Base-by-base conservation (phyloP, 306 rosid genomes). In the Vigna nakashimae region DNA sequence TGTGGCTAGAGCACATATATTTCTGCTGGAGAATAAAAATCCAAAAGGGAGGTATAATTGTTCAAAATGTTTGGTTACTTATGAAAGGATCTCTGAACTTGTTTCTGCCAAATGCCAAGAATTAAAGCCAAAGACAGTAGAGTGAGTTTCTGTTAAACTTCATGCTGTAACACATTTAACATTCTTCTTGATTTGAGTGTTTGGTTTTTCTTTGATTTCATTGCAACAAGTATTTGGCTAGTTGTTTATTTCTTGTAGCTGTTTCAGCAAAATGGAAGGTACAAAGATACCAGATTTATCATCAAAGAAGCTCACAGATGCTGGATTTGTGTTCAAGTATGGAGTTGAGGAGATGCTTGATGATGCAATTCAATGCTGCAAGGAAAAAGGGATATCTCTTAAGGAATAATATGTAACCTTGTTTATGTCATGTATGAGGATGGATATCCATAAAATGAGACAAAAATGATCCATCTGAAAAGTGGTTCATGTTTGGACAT, bases 41-140 rank as follows among this genome's bases (percentile, higher is more conserved):
- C 59, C 79, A 45, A 60, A 45, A 59, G 79, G 79, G 49, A 74
- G 79, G 22, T 74, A 74, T 48, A 74, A 5, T 46, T 74, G 79
- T 60, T 74, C 79, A 59, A 7, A 20, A 10, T 28, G 48, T 46
- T 17, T 28, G 13, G 60, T 28, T 5, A 74, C 79, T 28, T 15
- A 5, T 28, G 79, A 74, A 74, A 60, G 14, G 15, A 10, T 30
- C 3, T 6, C 59, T 15, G 22, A 60, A 58, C 26, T 74, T 46
- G 20, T 74, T 60, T 26, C 59, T 60, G 69, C 36, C 14, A 74
- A 60, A 17, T 74, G 30, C 20, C 70, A 59, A 1, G 46, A 74
- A 17, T 59, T 74, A 28, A 58, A 40, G 4, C 8, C 3, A 59
- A 32, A 15, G 12, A 3, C 78, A 40, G 0, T 1, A 13, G 42